Conservation (phyloP, 2,329 filamentous ascomycete genomes). For the Dactylella cylindrospora region DNA sequence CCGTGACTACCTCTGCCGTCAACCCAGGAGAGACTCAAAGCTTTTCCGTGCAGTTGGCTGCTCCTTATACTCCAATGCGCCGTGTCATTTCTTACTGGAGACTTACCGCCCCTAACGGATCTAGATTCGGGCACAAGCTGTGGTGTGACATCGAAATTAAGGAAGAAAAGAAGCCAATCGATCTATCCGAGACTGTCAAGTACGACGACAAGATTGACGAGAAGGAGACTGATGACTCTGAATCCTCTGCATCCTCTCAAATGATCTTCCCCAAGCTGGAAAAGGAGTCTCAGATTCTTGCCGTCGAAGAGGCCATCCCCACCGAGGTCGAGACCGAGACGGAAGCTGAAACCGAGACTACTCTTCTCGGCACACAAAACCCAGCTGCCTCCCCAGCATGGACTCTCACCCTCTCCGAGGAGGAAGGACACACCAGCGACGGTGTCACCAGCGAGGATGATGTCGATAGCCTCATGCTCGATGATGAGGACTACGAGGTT, state of each 20-base stretch:
- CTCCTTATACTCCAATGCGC: constrained; percentile 62
- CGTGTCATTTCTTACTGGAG: constrained; percentile 96
- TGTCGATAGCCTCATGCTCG: constrained; percentile 78
- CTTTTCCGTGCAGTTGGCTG: constrained; percentile 83
- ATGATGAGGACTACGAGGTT: constrained; percentile 91
- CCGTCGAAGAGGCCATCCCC: constrained; percentile 67
- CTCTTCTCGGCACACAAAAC: constrained; percentile 63
- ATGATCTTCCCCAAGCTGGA: constrained; percentile 98
- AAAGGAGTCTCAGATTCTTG: constrained; percentile 83
- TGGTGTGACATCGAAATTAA: constrained; percentile 88
- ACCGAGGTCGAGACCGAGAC: constrained; percentile 53
- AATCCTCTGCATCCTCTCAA: constrained; percentile 57
- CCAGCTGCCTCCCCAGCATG: constrained; percentile 46
- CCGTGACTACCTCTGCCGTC: constrained; percentile 68
- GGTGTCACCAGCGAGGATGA: constrained; percentile 56
- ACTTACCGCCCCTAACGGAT: constrained; percentile 75
- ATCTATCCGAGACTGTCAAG: constrained; percentile 38
- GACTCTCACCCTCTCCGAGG: constrained; percentile 43
- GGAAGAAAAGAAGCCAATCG: constrained; percentile 43
- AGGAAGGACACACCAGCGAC: constrained; percentile 48
- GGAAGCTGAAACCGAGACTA: constrained; percentile 59
- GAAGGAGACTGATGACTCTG: constrained; percentile 50
- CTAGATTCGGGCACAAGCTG: constrained; percentile 85
- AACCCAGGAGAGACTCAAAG: constrained; percentile 71
- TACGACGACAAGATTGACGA: constrained; percentile 45